These are phyloP conservation scores for Aspergillus pseudonomiae DNA, from an alignment of 2,329 filamentous ascomycete species.

Conservation along the genomic window DNA sequence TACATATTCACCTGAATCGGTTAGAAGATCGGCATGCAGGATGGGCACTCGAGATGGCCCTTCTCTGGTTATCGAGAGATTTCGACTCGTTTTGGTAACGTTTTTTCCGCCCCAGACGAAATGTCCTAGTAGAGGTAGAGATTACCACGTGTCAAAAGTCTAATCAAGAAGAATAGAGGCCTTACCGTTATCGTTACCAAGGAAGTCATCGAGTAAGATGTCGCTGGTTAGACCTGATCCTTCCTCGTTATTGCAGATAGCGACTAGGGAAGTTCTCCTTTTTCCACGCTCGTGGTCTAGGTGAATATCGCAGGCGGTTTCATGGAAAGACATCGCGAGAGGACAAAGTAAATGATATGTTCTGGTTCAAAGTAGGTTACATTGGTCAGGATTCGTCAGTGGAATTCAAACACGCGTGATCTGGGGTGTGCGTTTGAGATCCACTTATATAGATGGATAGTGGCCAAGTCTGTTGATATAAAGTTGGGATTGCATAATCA, in stretches of 20 bases:
- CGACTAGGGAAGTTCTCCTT: conserved; percentile 11
- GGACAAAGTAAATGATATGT: neutral
- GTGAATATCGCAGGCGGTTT: conserved; percentile 21
- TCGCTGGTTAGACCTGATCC: conserved; percentile 19
- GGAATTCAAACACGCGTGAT: neutral
- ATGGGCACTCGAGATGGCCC: conserved; percentile 16
- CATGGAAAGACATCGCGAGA: conserved; percentile 19
- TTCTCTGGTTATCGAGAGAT: conserved; percentile 15
- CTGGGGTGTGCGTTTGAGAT: neutral
- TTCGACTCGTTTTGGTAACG: conserved; percentile 18
- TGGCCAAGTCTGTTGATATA: neutral
- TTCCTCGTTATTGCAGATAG: conserved; percentile 25
- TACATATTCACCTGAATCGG: conserved; percentile 13
- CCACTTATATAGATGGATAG: neutral
- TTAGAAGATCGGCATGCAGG: conserved; percentile 19
- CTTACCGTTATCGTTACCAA: conserved; percentile 21
- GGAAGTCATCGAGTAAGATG: conserved; percentile 16
- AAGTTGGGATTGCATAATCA: neutral
- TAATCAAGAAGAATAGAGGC: too few species aligned
- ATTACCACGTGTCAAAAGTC: neutral
- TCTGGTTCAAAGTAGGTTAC: neutral
- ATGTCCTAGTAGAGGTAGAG: conserved; percentile 12
- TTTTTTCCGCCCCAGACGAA: conserved; percentile 19
- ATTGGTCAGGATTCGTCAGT: neutral
- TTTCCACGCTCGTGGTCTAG: conserved; percentile 2